Base-by-base conservation (phyloP, 768 basidiomycete species). In the Amyloporia xantha region DNA sequence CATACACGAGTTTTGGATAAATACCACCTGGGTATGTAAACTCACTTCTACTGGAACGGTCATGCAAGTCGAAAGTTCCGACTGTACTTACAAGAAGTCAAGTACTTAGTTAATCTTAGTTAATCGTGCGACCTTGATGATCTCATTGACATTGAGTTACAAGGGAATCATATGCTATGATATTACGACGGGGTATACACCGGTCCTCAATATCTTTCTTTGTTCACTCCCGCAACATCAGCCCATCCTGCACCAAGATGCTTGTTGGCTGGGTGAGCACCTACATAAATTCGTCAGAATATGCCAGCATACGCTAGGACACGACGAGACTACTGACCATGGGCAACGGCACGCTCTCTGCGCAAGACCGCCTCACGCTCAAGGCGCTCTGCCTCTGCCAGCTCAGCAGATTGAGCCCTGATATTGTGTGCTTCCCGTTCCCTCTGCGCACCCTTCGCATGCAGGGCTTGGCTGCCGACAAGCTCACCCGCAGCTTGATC, bases 301-400 rank as follows among this genome's bases (percentile, higher is more conserved):
- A 40, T 12, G 25, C 19, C 12, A 12, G 17, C 11, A n/a, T 28
- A 10, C 3, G 25, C 9, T 24, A 27, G 20, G 4, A n/a, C 9
- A 28, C 42, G 12, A 43, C 25, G 27, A 27, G 28, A 3, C 10
- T 20, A 44, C 41, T 41, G 15, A 73, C 77, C 77, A 55, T 77
- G 75, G 11, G 65, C 75, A 21, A 78, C 76, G 4, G 77, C 78
- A 7, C 76, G 69, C 51, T 79, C 75, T 19, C 77, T 71, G 27
- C 72, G 69, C 61, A 68, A 55, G 33, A 67, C 33, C 9, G 77
- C 78, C 55, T 79, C 77, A 4, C 63, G 62, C 59, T 80, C 78
- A 5, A 79, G 65, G 11, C 74, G 70, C 59, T 79, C 76, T 15
- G 79, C 78, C 56, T 79, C 74, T 2, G 71, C 66, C 17, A 80